Evolutionary conservation across 805 yeast genomes (phyloP).

Genomic region (Monosporozyma aquatica): DNA sequence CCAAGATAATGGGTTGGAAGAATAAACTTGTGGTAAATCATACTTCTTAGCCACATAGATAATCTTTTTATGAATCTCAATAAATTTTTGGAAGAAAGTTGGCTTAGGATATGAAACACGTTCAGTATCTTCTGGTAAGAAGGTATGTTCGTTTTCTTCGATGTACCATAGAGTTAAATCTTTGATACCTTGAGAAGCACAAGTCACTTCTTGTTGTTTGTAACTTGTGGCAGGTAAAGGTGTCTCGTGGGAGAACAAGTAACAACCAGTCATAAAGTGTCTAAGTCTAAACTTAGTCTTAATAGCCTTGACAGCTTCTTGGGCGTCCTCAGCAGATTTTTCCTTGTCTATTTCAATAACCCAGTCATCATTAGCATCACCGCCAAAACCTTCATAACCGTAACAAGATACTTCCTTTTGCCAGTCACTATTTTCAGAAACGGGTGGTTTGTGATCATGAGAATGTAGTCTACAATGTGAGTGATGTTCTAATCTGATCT

Average conservation of each 20-base stretch:
- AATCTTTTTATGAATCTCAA: slow-evolving; percentile 63
- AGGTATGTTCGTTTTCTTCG: slow-evolving; percentile 54
- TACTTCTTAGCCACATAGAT: slow-evolving; percentile 63
- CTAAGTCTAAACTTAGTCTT: slow-evolving; percentile 62
- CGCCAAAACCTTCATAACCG: slow-evolving; percentile 67
- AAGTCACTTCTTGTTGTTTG: slow-evolving; percentile 76
- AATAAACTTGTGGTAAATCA: slow-evolving; percentile 59
- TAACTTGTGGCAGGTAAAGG: slow-evolving; percentile 76
- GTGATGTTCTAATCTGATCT: slow-evolving; percentile 56
- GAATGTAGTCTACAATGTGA: slow-evolving; percentile 68
- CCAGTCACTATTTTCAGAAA: slow-evolving; percentile 61
- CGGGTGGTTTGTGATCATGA: slow-evolving; percentile 83
- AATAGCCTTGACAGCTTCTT: slow-evolving; percentile 50
- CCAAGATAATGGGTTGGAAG: slow-evolving; percentile 67
- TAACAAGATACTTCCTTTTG: slow-evolving; percentile 74
- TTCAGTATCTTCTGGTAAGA: slow-evolving; percentile 37
- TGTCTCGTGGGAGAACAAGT: slow-evolving; percentile 60
- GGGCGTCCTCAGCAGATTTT: slow-evolving; percentile 44
- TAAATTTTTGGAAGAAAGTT: slow-evolving; percentile 48
- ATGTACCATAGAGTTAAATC: slow-evolving; percentile 62
- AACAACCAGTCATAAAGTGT: slow-evolving; percentile 76
- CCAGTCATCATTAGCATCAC: slow-evolving; percentile 83
- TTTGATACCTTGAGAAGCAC: slow-evolving; percentile 63
- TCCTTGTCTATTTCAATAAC: slow-evolving; percentile 61
- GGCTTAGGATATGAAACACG: slow-evolving; percentile 45